Conservation (phyloP, 2,329 filamentous ascomycete species). For the Alternaria sp. region DNA sequence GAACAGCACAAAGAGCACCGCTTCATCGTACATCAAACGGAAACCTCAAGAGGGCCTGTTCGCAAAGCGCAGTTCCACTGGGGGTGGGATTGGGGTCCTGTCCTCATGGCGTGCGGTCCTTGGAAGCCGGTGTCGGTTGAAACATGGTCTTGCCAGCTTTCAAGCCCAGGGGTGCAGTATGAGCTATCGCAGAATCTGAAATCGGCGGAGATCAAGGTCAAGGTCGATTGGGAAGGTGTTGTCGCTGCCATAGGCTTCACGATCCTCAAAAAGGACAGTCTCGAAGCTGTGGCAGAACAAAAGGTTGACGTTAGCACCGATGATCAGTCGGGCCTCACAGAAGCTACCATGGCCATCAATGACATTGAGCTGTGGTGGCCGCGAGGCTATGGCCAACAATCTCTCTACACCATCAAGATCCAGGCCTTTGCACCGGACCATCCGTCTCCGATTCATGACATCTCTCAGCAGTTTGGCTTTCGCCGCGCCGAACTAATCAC, state of each 20-base stretch:
- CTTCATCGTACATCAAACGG: constrained; percentile 52
- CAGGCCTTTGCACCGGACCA: not conserved
- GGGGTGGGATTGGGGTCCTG: constrained; percentile 61
- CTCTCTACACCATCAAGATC: constrained; percentile 68
- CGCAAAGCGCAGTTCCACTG: constrained; percentile 61
- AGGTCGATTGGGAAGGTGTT: not conserved
- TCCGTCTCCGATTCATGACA: not conserved
- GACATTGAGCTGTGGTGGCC: constrained; percentile 79
- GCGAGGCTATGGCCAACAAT: constrained; percentile 76
- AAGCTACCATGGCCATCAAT: constrained; percentile 50
- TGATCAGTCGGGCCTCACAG: constrained; percentile 42
- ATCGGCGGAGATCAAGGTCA: constrained; percentile 1
- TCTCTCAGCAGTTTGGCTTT: constrained; percentile 59
- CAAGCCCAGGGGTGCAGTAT: constrained; percentile 70
- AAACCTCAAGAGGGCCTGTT: constrained; percentile 61
- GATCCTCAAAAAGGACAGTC: not conserved
- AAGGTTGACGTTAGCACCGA: not conserved
- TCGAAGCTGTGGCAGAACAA: not conserved
- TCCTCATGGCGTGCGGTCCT: constrained; percentile 57
- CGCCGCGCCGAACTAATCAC: constrained; percentile 63
- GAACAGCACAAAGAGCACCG: constrained; percentile 63
- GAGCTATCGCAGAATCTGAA: constrained; percentile 54
- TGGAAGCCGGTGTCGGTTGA: constrained; percentile 79
- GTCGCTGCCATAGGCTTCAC: not conserved
- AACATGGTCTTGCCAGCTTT: constrained; percentile 70